Base-by-base conservation (phyloP, 2,329 filamentous ascomycete species). In the Microdochium bolleyi region DNA sequence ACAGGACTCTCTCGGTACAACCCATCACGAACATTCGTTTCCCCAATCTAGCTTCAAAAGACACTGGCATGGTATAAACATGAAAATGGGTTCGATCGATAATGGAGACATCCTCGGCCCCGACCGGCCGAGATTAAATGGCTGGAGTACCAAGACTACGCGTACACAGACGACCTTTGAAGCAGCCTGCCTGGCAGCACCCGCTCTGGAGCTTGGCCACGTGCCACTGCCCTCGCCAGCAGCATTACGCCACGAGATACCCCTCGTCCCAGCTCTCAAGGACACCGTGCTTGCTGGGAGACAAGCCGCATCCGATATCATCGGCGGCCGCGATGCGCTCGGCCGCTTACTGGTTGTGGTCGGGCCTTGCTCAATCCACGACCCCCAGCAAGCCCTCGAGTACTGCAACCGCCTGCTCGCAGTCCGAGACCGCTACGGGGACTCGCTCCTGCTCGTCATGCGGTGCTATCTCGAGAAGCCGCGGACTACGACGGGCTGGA, bases 391-490 rank as follows among this genome's bases (percentile, higher is more conserved):
- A 57, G 92, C 92, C 10, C 82, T 96, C 60, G 89, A 92, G 67
- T 99, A 99, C 83, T 95, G 91, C 78, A 84, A 91, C 65, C 79
- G 87, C 58, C 79, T 99, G 57, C 69, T 95, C 60, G 77, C 83
- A 65, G 77, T 95, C 63, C 91, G 92, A 72, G 83, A 92, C 67
- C 94, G 95, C 75, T 87, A 96, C 76, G 80, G 87, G 68, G 82
- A 92, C 64, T 89, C 97, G 67, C 80, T 99, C 37, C 79, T 95
- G 62, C 94, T 99, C 61, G 87, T 97, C 56, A 99, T 99, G 94
- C 88, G 94, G 62, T 89, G 89, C 58, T 99, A 99, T 81, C 84
- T 99, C 56, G 94, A 99, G 80, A 99, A 99, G 80, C 94, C 94
- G 24, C 85, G 94, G 58, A 97, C 94, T 25, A 97, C 92, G 0